phyloP scores from a whole-genome alignment of 257 asterid species.

The Fraxinus anomala region DNA sequence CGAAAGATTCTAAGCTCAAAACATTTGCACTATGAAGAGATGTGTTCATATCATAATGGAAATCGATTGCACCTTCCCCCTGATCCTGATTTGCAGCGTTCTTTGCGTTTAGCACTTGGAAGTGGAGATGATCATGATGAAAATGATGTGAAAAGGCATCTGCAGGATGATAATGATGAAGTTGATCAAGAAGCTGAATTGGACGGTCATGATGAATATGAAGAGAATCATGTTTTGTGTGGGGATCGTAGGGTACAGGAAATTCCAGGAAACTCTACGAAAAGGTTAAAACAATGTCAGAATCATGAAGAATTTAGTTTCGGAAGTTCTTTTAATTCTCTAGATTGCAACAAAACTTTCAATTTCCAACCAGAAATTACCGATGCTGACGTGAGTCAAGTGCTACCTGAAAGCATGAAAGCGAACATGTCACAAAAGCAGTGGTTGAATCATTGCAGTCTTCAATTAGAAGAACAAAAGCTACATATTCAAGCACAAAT shows the following conservation, averaged over 20 bases:
- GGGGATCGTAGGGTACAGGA: slow-evolving; percentile 31
- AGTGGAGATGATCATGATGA: slow-evolving; percentile 62
- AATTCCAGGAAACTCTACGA: slow-evolving; percentile 28
- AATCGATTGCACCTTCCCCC: slow-evolving; percentile 76
- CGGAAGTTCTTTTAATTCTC: slow-evolving; percentile 24
- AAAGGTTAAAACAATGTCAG: slow-evolving; percentile 36
- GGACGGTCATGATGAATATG: slow-evolving; percentile 51
- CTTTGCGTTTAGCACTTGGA: slow-evolving; percentile 65
- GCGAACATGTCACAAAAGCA: slow-evolving; percentile 30
- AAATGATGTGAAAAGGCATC: slow-evolving; percentile 34
- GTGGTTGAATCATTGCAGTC: slow-evolving; percentile 34
- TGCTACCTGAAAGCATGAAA: slow-evolving; percentile 30
- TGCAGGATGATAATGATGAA: slow-evolving; percentile 55
- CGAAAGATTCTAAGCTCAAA: slow-evolving; percentile 75
- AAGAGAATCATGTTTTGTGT: slow-evolving; percentile 37
- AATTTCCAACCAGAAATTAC: slow-evolving; percentile 22
- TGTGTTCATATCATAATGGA: slow-evolving; percentile 85
- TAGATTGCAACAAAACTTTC: slow-evolving; percentile 32
- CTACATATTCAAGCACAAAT: slow-evolving; percentile 40
- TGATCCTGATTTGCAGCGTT: slow-evolving; percentile 70
- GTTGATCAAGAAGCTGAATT: slow-evolving; percentile 51
- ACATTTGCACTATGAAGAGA: slow-evolving; percentile 85
- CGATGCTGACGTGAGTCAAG: slow-evolving; percentile 27
- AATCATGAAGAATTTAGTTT: slow-evolving; percentile 25
- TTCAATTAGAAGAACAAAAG: slow-evolving; percentile 44